A percentile compares a stretch with the other conserved stretches of the same genome.
These are phyloP conservation scores for Ailanthus altissimus DNA, from an alignment of 345 rosid species.

Conservation along the genomic window DNA sequence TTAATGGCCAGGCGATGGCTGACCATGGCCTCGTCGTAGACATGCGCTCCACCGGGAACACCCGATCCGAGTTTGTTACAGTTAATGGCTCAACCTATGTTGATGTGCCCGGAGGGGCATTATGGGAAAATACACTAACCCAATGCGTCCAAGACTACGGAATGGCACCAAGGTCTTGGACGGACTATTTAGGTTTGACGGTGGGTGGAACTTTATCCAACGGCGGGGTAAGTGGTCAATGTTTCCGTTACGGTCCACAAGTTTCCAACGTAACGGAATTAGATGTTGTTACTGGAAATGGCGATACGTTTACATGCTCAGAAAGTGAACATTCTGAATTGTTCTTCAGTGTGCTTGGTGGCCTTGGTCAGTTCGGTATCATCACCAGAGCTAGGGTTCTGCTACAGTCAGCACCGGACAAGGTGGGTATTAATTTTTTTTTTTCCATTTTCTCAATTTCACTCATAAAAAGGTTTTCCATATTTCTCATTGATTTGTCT, in stretches of 20 bases:
- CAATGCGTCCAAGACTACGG: conserved; percentile 58
- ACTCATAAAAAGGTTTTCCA: background rate
- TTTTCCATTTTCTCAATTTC: too few species aligned
- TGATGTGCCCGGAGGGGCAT: conserved; percentile 88
- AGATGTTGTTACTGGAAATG: conserved; percentile 87
- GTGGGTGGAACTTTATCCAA: conserved; percentile 95
- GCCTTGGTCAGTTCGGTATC: conserved; percentile 93
- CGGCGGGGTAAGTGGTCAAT: conserved; percentile 95
- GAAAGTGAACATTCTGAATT: conserved; percentile 55
- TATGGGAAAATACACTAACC: conserved; percentile 84
- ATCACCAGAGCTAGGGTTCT: conserved; percentile 75
- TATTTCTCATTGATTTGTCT: background rate
- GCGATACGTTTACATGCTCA: conserved; percentile 61
- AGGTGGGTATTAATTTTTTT: conserved; percentile 42
- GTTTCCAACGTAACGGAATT: conserved; percentile 81
- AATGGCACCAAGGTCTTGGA: conserved; percentile 89
- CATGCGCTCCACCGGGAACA: conserved; percentile 64
- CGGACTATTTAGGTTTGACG: conserved; percentile 80
- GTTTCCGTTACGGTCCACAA: conserved; percentile 93
- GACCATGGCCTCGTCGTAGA: conserved; percentile 76
- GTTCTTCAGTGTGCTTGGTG: conserved; percentile 76
- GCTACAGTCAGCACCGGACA: conserved; percentile 78
- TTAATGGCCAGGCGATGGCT: conserved; percentile 98
- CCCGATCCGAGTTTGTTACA: conserved; percentile 38
- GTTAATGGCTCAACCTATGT: conserved; percentile 33